phyloP scores from a whole-genome alignment of 345 rosid species.

The Euphorbia peplus region DNA sequence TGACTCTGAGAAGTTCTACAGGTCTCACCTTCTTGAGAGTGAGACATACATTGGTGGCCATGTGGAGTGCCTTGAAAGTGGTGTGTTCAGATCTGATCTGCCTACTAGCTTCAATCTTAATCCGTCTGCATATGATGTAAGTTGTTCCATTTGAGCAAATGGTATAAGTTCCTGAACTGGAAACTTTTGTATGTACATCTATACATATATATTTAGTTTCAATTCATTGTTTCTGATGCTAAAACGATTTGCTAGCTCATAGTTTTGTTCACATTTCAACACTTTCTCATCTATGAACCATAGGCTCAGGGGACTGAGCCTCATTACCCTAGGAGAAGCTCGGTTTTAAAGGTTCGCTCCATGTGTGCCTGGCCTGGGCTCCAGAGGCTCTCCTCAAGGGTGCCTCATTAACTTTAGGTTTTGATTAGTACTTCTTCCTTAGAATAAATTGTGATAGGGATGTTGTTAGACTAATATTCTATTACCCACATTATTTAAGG shows the following conservation, averaged over 20 bases:
- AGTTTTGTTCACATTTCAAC: not conserved
- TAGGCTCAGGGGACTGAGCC: too few species aligned
- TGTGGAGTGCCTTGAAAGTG: conserved; percentile 99
- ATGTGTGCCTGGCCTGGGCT: too few species aligned
- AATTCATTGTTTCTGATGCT: not conserved
- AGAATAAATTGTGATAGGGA: too few species aligned
- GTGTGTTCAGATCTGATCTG: conserved; percentile 95
- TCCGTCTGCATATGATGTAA: conserved; percentile 71
- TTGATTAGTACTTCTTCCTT: too few species aligned
- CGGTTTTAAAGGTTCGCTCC: too few species aligned
- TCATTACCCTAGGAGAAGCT: too few species aligned
- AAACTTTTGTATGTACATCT: too few species aligned
- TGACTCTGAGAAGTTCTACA: conserved; percentile 78
- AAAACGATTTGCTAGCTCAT: conserved; percentile 1
- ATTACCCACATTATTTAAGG: not conserved
- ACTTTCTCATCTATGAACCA: not conserved
- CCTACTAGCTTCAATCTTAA: conserved; percentile 91
- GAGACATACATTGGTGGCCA: conserved; percentile 98
- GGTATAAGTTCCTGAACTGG: not conserved
- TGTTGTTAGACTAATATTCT: not conserved
- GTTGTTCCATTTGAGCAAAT: conserved; percentile 12
- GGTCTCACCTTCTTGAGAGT: conserved; percentile 83
- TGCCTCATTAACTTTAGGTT: too few species aligned
- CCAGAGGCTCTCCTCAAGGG: too few species aligned
- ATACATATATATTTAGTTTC: not conserved